Conservation (phyloP, 148 eudicot species). For the Simmondsia chinensis region DNA sequence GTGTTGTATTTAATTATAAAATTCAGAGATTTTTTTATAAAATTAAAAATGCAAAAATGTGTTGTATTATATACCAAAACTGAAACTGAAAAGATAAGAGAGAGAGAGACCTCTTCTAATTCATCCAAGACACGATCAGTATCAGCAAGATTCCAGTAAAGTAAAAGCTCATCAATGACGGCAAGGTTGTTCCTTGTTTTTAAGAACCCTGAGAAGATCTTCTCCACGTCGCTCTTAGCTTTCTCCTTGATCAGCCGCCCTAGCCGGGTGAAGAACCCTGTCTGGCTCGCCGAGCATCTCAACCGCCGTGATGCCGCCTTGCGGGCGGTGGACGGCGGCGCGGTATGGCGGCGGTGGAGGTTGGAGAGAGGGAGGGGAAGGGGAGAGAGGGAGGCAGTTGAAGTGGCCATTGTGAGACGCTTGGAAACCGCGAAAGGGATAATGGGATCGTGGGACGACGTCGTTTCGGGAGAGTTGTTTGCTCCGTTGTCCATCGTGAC, state of each 20-base stretch:
- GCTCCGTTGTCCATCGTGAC: too few relatives aligned
- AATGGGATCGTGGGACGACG: too few relatives aligned
- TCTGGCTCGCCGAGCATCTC: slow-evolving; percentile 49
- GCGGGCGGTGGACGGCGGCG: slow-evolving; percentile 6
- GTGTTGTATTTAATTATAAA: too few relatives aligned
- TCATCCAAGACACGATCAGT: slow-evolving; percentile 91
- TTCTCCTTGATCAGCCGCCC: slow-evolving; percentile 89
- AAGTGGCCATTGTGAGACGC: too few relatives aligned
- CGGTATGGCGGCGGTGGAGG: slow-evolving; percentile 1
- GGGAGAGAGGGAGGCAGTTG: slow-evolving; percentile 24
- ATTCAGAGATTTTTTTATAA: too few relatives aligned
- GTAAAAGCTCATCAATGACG: slow-evolving; percentile 79
- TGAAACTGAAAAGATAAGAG: neutral
- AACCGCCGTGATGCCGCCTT: slow-evolving; percentile 22
- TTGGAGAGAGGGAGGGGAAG: slow-evolving; percentile 23
- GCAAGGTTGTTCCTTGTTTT: slow-evolving; percentile 90
- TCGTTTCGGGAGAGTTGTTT: too few relatives aligned
- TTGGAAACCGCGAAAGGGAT: too few relatives aligned
- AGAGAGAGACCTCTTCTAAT: slow-evolving; percentile 71
- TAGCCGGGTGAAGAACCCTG: slow-evolving; percentile 75
- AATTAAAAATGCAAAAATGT: too few relatives aligned
- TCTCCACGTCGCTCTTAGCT: slow-evolving; percentile 91
- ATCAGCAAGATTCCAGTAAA: slow-evolving; percentile 88
- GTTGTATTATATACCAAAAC: too few relatives aligned
- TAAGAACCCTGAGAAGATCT: slow-evolving; percentile 83